Base-by-base conservation (phyloP, 2,329 filamentous ascomycete genomes). In the Penicillium sp. region DNA sequence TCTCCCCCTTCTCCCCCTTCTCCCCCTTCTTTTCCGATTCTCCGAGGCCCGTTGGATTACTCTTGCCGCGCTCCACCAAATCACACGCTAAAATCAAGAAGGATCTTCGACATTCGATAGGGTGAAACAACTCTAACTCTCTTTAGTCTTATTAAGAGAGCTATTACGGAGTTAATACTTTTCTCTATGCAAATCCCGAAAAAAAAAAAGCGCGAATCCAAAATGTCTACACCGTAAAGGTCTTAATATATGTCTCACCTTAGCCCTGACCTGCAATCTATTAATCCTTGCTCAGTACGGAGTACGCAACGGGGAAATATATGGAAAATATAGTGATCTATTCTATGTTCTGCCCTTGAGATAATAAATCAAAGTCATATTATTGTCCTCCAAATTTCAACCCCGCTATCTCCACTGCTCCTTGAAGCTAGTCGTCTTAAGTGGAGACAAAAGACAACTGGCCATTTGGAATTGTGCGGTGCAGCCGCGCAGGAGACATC, bases 21-120 rank as follows among this genome's bases (percentile, higher is more conserved):
- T 8, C 9, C 22, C 47, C 46, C 22, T 16, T 14, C 22, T 16
- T 14, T n/a, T 31, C 39, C 40, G 40, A n/a, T 4, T 34, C 38
- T 20, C 18, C 43, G 32, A 39, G 24, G 38, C 49, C 48, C 39
- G 45, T 53, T 53, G 39, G 49, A 45, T 45, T 38, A 61, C 56
- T 56, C 53, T 59, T 59, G 53, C 51, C 53, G 53, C 51, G 45
- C 49, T 62, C 61, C 62, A 63, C 59, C 26, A 48, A 61, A 56
- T 63, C 61, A 63, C 57, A 62, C 61, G 59, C 62, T 58, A 63
- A 61, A 34, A 48, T 24, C 31, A 54, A 50, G 48, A 56, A 37
- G 53, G 50, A 57, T 61, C 55, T 39, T 57, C 49, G 50, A 57
- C 42, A 50, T 42, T 52, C 37, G 7, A 34, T 40, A 42, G 39